Percentiles rank a stretch among this genome's conserved stretches.
Evolutionary conservation across 2,329 filamentous ascomycete species (phyloP).

Genomic region (Phaeomoniella chlamydospora): DNA sequence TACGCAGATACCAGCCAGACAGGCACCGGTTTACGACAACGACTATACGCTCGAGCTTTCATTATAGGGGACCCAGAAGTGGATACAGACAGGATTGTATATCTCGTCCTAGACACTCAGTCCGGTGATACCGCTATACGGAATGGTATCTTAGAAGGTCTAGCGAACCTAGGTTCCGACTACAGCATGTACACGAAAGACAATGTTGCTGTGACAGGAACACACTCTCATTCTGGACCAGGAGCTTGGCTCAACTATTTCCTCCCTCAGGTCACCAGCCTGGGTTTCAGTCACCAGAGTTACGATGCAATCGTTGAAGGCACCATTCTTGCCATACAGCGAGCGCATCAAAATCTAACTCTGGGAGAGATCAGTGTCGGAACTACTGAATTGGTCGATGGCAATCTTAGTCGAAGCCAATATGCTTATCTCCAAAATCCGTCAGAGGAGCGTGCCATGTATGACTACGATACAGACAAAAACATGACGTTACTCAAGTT

Average conservation of each 20-base stretch:
- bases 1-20: constrained; percentile 77
- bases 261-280: constrained; percentile 75
- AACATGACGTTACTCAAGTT: constrained; percentile 69
- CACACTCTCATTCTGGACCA: constrained; percentile 83
- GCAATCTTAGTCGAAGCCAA: constrained; percentile 78
- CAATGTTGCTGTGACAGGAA: constrained; percentile 82
- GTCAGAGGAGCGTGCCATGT: constrained; percentile 54
- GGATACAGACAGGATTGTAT: constrained; percentile 62
- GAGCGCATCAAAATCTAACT: constrained; percentile 59
- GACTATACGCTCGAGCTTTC: constrained; percentile 79
- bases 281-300: constrained; percentile 74
- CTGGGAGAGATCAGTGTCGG: constrained; percentile 60
- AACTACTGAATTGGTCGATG: constrained; percentile 53
- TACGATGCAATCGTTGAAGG: constrained; percentile 84
- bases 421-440: constrained; percentile 84
- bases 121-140: constrained; percentile 81
- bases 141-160: constrained; percentile 67
- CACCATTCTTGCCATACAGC: constrained; percentile 63
- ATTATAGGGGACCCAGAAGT: constrained; percentile 58
- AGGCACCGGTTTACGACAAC: constrained; percentile 72
- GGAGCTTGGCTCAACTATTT: constrained; percentile 93
- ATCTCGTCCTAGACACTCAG: constrained; percentile 74
- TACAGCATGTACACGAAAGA: constrained; percentile 63
- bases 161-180: constrained; percentile 53
- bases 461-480: constrained; percentile 55